phyloP scores from a whole-genome alignment of 1,284 basidiomycete genomes.

The Takashimella tepidaria region DNA sequence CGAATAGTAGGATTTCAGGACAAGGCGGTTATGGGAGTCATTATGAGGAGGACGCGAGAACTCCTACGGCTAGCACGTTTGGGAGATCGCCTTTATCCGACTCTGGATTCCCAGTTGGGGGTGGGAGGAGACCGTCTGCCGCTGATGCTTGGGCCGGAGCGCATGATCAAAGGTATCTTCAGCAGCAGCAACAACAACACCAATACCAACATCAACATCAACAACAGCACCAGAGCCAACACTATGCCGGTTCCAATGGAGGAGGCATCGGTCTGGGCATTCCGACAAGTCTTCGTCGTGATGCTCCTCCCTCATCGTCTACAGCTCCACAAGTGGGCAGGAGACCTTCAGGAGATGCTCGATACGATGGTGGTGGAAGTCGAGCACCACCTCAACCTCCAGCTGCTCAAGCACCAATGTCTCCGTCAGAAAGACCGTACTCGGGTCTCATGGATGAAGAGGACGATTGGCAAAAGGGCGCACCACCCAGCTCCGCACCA shows the following conservation, averaged over 20 bases:
- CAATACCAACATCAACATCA: neutral
- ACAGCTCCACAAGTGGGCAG: neutral
- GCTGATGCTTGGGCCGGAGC: neutral
- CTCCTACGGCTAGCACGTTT: slow-evolving; percentile 10
- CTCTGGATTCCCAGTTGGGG: neutral
- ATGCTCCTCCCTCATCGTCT: slow-evolving; percentile 1
- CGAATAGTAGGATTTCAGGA: neutral
- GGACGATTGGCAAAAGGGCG: neutral
- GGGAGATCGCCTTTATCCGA: slow-evolving; percentile 23
- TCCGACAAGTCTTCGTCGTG: neutral
- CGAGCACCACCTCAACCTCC: neutral
- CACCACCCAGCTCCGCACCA: neutral
- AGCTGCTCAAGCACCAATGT: neutral
- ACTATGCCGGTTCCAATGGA: neutral
- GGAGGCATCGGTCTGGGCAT: neutral
- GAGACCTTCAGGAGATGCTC: neutral
- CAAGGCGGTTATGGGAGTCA: neutral
- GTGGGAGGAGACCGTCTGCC: neutral
- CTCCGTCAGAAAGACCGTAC: neutral
- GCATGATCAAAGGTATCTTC: slow-evolving; percentile 6
- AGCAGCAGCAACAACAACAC: slow-evolving; percentile 3
- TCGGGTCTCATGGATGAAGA: neutral
- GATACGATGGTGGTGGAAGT: neutral
- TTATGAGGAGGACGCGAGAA: slow-evolving; percentile 19
- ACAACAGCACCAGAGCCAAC: neutral